Evolutionary conservation across 352 stramenopile species (phyloP), one percentile per base, ranked within the genome.

Genomic region (Pythium brachiatum): DNA sequence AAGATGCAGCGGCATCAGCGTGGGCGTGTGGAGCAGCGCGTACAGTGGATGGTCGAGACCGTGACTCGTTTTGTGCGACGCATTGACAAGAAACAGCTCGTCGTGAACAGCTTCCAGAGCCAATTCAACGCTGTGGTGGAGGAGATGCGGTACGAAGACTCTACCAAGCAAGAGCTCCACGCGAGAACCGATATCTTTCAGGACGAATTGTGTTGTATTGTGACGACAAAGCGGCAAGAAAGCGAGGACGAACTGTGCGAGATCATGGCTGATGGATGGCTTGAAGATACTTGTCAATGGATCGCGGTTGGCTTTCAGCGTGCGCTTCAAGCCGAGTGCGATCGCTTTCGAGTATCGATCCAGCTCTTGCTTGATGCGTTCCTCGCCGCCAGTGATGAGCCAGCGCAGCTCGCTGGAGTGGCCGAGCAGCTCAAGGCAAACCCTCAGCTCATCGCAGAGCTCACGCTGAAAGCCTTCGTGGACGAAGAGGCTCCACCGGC

Each of bases 71-170:
- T 91, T 53, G 52, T 94, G 13, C 77, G 74, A 0, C 79, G 86
- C 26, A 61, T 65, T 0, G 89, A 97, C 55, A 47, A 69, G 13
- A 90, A 92, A 60, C 89, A 96, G 61, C 61, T 54, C 4, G 38
- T 81, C 25, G 62, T 96, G 3, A 79, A 84, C 39, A 55, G 62
- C 11, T 97, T 94, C 64, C 82, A 95, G 55, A 62, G 51, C 7
- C 70, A 68, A 13, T 94, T 94, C 57, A 95, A 96, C 55, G 73
- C 74, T n/a, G 74, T 96, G 20, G n/a, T 83, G 1, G 73, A 92
- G 15, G 85, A 90, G 25, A 90, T 97, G 74, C 83, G 90, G 15
- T 92, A 92, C 41, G 86, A 96, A 20, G 77, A 87, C 8, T 41
- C 73, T 12, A 92, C 80, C n/a, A 93, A 94, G 52, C 38, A 78